Conservation (phyloP, 192 early-diverging fungal species). For the Tieghemiomyces parasiticus region DNA sequence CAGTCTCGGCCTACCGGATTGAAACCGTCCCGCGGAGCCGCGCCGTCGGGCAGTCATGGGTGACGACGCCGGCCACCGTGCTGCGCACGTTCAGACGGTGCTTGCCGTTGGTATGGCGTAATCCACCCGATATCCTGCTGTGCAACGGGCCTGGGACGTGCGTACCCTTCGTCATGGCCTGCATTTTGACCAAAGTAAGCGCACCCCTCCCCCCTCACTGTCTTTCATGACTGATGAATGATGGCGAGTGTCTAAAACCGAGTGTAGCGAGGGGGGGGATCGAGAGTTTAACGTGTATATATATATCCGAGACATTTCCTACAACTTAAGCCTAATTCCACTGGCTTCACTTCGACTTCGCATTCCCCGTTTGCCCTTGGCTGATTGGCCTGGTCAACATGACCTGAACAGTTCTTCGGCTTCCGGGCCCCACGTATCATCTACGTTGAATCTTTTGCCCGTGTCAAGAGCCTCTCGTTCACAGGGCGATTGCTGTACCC, state of each 20-base stretch:
- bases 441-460: constrained; percentile 87
- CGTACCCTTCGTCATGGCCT: constrained; percentile 46
- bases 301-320: too few species aligned
- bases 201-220: neutral
- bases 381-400: too few species aligned
- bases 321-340: too few species aligned
- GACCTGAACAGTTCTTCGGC: constrained; percentile 36
- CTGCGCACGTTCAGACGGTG: constrained; percentile 15
- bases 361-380: too few species aligned
- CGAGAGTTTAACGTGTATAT: too few species aligned
- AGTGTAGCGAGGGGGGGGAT: too few species aligned
- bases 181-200: constrained; percentile 42
- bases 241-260: too few species aligned
- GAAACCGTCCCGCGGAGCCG: constrained; percentile 54
- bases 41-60: constrained; percentile 53
- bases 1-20: constrained; percentile 19
- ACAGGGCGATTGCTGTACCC: constrained; percentile 68
- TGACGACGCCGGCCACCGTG: constrained; percentile 37
- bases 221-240: too few species aligned
- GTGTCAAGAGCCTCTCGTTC: constrained; percentile 73
- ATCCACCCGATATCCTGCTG: constrained; percentile 48
- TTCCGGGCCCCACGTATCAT: constrained; percentile 42
- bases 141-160: constrained; percentile 90
- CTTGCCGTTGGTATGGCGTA: constrained; percentile 19
- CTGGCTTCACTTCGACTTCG: too few species aligned